Percentiles rank a stretch among this genome's conserved stretches.
phyloP scores from a whole-genome alignment of 192 early-diverging fungal genomes.

The Backusella westeae region DNA sequence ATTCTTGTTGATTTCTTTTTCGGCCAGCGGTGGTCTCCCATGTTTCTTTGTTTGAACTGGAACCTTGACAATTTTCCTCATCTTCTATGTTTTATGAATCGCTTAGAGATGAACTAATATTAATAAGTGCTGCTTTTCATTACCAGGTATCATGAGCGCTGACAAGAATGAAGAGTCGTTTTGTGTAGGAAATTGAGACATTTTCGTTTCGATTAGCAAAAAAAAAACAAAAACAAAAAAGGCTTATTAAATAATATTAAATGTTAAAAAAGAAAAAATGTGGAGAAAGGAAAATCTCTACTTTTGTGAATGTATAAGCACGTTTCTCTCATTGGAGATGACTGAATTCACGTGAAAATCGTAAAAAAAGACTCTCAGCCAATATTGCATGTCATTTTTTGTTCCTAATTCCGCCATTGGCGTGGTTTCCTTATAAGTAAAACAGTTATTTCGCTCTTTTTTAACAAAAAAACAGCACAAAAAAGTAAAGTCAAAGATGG shows the following conservation, averaged over 20 bases:
- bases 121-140: neutral
- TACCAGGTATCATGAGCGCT: constrained; percentile 1
- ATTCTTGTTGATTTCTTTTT: neutral
- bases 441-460: neutral
- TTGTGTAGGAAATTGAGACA: neutral
- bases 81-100: neutral
- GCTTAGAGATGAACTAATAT: neutral
- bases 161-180: neutral
- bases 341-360: constrained; percentile 7
- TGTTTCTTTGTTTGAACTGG: neutral
- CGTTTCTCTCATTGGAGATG: constrained; percentile 4
- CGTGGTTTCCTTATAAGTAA: neutral
- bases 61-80: neutral
- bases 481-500: too few relatives aligned
- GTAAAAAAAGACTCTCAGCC: neutral
- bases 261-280: neutral
- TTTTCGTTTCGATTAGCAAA: neutral
- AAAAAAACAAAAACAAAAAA: too few relatives aligned
- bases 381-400: neutral
- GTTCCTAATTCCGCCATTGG: neutral
- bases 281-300: neutral
- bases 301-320: neutral
- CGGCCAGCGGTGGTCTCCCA: neutral
- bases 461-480: too few relatives aligned
- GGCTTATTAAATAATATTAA: neutral